phyloP scores from a whole-genome alignment of 1,139 yeast genomes.

The Protomyces arabidopsidicola region DNA sequence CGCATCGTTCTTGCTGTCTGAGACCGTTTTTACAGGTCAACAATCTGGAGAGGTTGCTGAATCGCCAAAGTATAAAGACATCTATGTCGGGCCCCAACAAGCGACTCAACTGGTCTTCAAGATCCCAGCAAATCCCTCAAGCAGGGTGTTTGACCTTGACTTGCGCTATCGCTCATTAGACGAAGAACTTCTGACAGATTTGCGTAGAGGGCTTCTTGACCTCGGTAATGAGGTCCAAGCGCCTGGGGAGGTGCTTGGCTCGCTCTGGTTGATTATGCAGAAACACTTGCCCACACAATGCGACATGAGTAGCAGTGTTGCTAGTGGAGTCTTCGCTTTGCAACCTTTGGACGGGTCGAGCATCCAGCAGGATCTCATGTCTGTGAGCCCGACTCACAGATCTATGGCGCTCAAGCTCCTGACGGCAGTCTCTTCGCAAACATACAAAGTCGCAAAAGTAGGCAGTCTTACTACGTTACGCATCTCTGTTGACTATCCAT shows the following conservation, averaged over 20 bases:
- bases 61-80: background rate
- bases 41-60: slow-evolving; percentile 38
- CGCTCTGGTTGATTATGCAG: background rate
- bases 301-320: background rate
- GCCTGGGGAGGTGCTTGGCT: background rate
- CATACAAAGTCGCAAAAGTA: background rate
- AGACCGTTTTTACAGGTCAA: slow-evolving; percentile 45
- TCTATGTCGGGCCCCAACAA: background rate
- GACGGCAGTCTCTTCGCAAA: background rate
- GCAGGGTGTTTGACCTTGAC: background rate
- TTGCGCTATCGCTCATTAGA: background rate
- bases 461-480: background rate
- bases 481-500: background rate
- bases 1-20: slow-evolving; percentile 41
- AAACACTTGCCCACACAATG: background rate
- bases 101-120: background rate
- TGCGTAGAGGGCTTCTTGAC: background rate
- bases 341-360: background rate
- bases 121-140: background rate
- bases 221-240: background rate
- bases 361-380: background rate
- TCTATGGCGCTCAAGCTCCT: background rate
- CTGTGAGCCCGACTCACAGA: background rate
- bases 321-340: background rate
- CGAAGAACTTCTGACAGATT: background rate